A percentile compares a stretch with the other conserved stretches of the same genome.
Evolutionary conservation across 140 eudicot species (phyloP).

Genomic region (Senecio squalidus): DNA sequence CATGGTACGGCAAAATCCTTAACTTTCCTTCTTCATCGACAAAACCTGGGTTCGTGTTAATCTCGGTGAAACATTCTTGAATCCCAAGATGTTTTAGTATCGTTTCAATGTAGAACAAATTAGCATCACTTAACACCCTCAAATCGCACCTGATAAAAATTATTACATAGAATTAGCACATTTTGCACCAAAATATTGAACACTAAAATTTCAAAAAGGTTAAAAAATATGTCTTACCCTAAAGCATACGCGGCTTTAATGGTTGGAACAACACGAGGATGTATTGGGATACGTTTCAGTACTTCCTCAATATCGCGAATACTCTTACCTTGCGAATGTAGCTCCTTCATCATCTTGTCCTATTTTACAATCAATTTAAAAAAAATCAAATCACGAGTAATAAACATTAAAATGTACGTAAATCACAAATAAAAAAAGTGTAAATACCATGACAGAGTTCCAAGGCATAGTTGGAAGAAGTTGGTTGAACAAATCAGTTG

Average conservation of each 20-base stretch:
- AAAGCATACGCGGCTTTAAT: slow-evolving; percentile 61
- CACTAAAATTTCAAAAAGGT: not conserved
- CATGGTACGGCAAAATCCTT: slow-evolving; percentile 64
- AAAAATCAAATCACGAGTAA: slow-evolving; percentile 3
- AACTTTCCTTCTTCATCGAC: slow-evolving; percentile 59
- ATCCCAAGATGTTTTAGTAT: slow-evolving; percentile 64
- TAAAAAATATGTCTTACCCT: slow-evolving; percentile 37
- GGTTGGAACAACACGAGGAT: slow-evolving; percentile 65
- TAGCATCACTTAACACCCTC: slow-evolving; percentile 84
- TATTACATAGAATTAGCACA: too few relatives aligned
- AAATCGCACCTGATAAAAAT: slow-evolving; percentile 58
- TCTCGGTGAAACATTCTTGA: slow-evolving; percentile 59
- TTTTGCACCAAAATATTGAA: too few relatives aligned
- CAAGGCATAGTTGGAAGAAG: slow-evolving; percentile 78
- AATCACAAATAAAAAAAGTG: not conserved
- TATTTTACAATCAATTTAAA: slow-evolving; percentile 9
- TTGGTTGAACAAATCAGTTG: slow-evolving; percentile 58
- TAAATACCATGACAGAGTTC: slow-evolving; percentile 70
- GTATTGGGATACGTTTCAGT: slow-evolving; percentile 60
- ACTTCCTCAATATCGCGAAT: slow-evolving; percentile 57
- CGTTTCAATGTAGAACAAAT: slow-evolving; percentile 66
- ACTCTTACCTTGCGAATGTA: slow-evolving; percentile 59
- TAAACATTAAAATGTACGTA: not conserved
- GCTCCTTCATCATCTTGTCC: slow-evolving; percentile 78
- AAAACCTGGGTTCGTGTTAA: slow-evolving; percentile 72